Conservation (phyloP, 2,329 filamentous ascomycete genomes). For the Cryphonectria radicalis region DNA sequence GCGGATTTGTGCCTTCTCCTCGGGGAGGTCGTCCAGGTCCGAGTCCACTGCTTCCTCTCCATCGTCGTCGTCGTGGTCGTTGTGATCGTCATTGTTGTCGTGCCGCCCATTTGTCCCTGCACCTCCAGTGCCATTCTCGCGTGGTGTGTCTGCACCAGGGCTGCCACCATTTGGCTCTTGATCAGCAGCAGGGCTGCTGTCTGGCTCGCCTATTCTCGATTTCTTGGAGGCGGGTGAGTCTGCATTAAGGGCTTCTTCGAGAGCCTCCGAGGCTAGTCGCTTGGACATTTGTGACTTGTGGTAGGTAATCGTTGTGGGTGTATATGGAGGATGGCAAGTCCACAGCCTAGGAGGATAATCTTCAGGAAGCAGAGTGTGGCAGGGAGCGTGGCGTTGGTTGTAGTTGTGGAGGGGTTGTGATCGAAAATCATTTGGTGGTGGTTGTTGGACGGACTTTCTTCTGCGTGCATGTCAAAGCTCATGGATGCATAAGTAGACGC, state of each 20-base stretch:
- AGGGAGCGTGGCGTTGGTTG: not conserved
- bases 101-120: constrained; percentile 35
- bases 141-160: constrained; percentile 13
- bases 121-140: constrained; percentile 31
- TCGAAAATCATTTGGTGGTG: not conserved
- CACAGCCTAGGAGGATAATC: too few relatives aligned
- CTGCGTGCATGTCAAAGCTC: not conserved
- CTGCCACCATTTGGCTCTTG: constrained; percentile 37
- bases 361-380: not conserved
- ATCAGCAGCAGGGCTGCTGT: constrained; percentile 37
- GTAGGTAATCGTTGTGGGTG: constrained; percentile 38
- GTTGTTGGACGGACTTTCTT: constrained; percentile 5
- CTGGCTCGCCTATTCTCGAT: constrained; percentile 53
- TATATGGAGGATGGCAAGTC: not conserved
- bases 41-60: not conserved
- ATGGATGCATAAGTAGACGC: constrained; percentile 23
- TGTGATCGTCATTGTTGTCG: constrained; percentile 41
- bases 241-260: constrained; percentile 59
- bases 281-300: constrained; percentile 37
- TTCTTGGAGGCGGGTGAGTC: constrained; percentile 64
- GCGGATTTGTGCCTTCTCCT: constrained; percentile 56
- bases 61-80: constrained; percentile 43
- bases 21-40: constrained; percentile 44
- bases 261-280: constrained; percentile 62
- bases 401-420: not conserved